Evolutionary conservation across 1,139 yeast genomes (phyloP), one percentile per base, ranked within the genome.

Genomic region (Arxiozyma slooffiae): DNA sequence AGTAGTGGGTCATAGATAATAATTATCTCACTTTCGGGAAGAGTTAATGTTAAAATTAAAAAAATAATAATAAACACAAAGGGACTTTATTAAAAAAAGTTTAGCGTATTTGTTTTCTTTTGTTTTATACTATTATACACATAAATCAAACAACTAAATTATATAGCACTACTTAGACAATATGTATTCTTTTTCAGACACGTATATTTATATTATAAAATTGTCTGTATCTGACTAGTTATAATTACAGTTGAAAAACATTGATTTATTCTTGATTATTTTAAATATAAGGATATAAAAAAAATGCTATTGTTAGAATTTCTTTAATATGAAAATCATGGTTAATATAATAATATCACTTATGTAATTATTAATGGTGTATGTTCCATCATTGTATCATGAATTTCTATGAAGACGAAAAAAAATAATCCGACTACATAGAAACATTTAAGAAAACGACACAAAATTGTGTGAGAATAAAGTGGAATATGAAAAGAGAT

Each of bases 61-160:
- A n/a, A n/a, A n/a, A n/a, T n/a, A n/a, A n/a, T n/a, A n/a, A n/a
- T n/a, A n/a, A n/a, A n/a, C n/a, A n/a, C n/a, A n/a, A n/a, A n/a
- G n/a, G 36, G 7, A 9, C 5, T 8, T 26, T 7, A 26, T 26
- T 26, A 5, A 9, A 7, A 26, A 26, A 26, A 26, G 30, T 8
- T 17, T 21, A 17, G 21, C 17, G n/a, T 8, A 11, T 9, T 40
- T 40, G 20, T 38, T 38, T 40, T 38, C 17, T 39, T 41, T 4
- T 4, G 21, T 26, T 17, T 44, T 44, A 21, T 37, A 30, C 22
- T 44, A 44, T 44, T 26, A 44, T 44, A 44, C 39, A 45, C 48
- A 38, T 37, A 16, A 26, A 24, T 18, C 24, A 38, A 38, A 45
- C 48, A 45, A 24, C 41, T 38, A 36, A 26, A 24, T 24, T 42